A percentile compares a stretch with the other conserved stretches of the same genome.
Conservation (phyloP, 2,329 filamentous ascomycete species). For the Aspergillus calidoustus region DNA sequence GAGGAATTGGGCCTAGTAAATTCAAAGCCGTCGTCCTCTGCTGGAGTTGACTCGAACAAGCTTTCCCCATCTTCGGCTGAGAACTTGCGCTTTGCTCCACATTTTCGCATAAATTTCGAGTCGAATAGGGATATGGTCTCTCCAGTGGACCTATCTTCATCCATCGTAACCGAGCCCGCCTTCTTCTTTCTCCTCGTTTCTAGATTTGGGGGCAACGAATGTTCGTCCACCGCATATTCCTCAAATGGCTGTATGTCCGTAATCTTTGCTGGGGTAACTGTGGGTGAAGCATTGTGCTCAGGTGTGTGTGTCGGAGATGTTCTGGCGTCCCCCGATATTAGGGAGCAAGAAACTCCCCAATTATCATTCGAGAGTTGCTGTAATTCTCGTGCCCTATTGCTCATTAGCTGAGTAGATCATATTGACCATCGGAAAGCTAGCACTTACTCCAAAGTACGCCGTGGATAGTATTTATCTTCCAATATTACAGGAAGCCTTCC, state of each 20-base stretch:
- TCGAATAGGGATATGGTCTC: slow-evolving; percentile 2
- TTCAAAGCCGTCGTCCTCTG: slow-evolving; percentile 40
- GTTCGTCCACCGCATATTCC: slow-evolving; percentile 21
- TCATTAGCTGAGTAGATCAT: slow-evolving; percentile 7
- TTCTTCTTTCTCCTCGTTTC: slow-evolving; percentile 39
- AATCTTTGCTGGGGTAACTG: slow-evolving; percentile 6
- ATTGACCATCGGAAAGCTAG: background rate
- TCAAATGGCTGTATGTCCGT: slow-evolving; percentile 12
- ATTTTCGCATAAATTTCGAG: slow-evolving; percentile 40
- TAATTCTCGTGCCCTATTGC: slow-evolving; percentile 42
- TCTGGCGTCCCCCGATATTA: slow-evolving; percentile 38
- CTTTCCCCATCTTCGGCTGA: slow-evolving; percentile 56
- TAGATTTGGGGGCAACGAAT: slow-evolving; percentile 35
- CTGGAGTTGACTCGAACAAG: slow-evolving; percentile 22
- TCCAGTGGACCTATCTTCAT: slow-evolving; percentile 1
- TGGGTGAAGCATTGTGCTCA: slow-evolving; percentile 36
- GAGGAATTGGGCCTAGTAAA: slow-evolving; percentile 35
- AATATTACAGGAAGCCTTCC: slow-evolving; percentile 60
- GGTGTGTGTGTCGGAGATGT: slow-evolving; percentile 32
- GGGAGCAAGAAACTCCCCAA: slow-evolving; percentile 32
- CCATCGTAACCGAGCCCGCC: background rate
- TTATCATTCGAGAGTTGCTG: slow-evolving; percentile 33
- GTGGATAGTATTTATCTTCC: slow-evolving; percentile 63
- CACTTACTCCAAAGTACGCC: slow-evolving; percentile 59
- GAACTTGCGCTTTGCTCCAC: slow-evolving; percentile 63